Evolutionary conservation across 805 yeast genomes (phyloP).

Genomic region (Kuraishia piskuri): DNA sequence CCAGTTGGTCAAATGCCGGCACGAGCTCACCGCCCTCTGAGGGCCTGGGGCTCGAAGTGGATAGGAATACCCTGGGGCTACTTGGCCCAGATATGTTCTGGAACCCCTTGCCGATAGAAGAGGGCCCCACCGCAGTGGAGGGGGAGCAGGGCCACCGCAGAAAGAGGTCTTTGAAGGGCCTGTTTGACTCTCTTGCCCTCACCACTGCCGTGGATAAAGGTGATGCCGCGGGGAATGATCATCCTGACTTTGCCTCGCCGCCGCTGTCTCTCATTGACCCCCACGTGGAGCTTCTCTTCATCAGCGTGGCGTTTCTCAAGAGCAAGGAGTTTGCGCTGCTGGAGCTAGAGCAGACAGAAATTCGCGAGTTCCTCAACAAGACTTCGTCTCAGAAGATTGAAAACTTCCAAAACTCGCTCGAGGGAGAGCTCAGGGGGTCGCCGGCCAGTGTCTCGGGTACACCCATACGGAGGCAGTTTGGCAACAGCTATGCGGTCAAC

Average conservation of each 20-base stretch:
- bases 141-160: not conserved
- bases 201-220: slow-evolving; percentile 12
- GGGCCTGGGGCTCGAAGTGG: slow-evolving; percentile 5
- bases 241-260: not conserved
- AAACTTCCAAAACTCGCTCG: slow-evolving; percentile 20
- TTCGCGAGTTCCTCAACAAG: slow-evolving; percentile 64
- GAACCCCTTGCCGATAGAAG: slow-evolving; percentile 31
- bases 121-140: not conserved
- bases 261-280: slow-evolving; percentile 62
- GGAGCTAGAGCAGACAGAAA: slow-evolving; percentile 88
- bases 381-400: slow-evolving; percentile 37
- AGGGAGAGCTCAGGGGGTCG: slow-evolving; percentile 2
- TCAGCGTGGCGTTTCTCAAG: slow-evolving; percentile 70
- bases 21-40: not conserved
- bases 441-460: not conserved
- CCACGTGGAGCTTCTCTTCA: slow-evolving; percentile 68
- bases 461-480: not conserved
- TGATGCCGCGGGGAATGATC: not conserved
- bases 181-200: not conserved
- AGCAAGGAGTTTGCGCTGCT: slow-evolving; percentile 69
- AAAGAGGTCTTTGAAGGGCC: not conserved
- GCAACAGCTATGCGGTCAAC: not conserved
- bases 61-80: slow-evolving; percentile 12
- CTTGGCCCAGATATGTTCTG: slow-evolving; percentile 60
- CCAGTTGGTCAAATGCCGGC: slow-evolving; percentile 6